A percentile compares a stretch with the other conserved stretches of the same genome.
phyloP scores from a whole-genome alignment of 106 monocot species.

The Chionographis japonica region DNA sequence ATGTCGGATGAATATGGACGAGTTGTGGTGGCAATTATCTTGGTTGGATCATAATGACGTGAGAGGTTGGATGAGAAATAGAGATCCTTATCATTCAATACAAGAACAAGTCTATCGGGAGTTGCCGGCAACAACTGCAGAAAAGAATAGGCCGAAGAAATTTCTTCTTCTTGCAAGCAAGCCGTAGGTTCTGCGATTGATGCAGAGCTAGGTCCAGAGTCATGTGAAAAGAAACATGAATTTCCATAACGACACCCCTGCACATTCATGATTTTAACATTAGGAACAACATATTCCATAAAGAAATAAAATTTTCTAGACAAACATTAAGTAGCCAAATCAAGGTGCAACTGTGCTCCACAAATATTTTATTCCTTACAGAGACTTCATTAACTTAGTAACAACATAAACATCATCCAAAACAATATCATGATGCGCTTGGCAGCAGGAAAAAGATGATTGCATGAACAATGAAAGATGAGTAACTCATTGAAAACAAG shows the following conservation, averaged over 20 bases:
- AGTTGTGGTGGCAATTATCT: conserved; percentile 31
- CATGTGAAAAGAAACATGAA: conserved; percentile 63
- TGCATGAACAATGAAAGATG: too few species aligned
- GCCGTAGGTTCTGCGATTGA: background rate
- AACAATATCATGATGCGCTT: background rate
- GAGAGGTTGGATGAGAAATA: conserved; percentile 38
- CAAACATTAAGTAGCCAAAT: background rate
- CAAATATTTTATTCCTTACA: too few species aligned
- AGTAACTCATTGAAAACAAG: too few species aligned
- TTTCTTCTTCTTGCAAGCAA: conserved; percentile 44
- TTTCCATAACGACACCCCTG: conserved; percentile 76
- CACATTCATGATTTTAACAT: background rate
- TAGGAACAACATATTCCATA: background rate
- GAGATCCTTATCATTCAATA: conserved; percentile 52
- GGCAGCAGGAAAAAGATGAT: too few species aligned
- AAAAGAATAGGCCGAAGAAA: conserved; percentile 25
- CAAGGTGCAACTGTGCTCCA: background rate
- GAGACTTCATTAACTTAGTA: too few species aligned
- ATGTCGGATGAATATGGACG: conserved; percentile 17
- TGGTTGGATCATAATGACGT: conserved; percentile 20
- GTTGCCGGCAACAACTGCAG: conserved; percentile 25
- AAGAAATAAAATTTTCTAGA: background rate
- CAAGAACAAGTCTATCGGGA: conserved; percentile 24
- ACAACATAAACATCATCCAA: background rate
- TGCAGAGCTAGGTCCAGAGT: conserved; percentile 9